phyloP scores from a whole-genome alignment of 495 filamentous ascomycete genomes.

The Aspergillus homomorphus region DNA sequence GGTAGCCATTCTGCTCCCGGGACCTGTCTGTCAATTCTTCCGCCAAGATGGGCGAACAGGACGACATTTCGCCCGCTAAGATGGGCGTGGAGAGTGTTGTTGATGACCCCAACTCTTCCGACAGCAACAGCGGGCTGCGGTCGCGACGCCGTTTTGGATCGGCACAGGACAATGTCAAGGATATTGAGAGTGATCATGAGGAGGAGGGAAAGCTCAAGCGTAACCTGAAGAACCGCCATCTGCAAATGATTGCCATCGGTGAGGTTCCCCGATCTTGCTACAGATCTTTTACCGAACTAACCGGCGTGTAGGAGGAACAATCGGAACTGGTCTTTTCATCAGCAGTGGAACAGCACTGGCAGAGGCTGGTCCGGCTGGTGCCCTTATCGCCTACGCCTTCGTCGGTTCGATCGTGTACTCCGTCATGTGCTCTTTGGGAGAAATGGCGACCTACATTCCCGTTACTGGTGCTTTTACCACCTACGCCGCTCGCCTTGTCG shows the following conservation, averaged over 20 bases:
- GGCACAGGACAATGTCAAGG: background rate
- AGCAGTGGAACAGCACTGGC: conserved; percentile 60
- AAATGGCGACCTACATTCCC: conserved; percentile 55
- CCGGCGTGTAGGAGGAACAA: conserved; percentile 31
- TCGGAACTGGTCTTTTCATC: conserved; percentile 47
- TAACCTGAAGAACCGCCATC: conserved; percentile 61
- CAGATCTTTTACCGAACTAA: conserved; percentile 31
- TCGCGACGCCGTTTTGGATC: background rate
- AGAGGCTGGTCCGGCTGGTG: conserved; percentile 58
- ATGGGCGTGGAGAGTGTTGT: background rate
- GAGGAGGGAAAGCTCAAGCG: conserved; percentile 32
- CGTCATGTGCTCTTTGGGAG: conserved; percentile 56
- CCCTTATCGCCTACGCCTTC: conserved; percentile 62
- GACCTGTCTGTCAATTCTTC: background rate
- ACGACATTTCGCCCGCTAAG: background rate
- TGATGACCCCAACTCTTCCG: background rate
- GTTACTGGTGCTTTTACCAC: conserved; percentile 55
- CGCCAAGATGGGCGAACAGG: background rate
- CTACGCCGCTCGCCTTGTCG: conserved; percentile 55
- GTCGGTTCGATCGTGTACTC: conserved; percentile 62
- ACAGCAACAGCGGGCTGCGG: background rate
- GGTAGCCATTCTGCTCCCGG: background rate
- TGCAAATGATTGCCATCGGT: conserved; percentile 71
- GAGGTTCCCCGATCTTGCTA: conserved; percentile 14
- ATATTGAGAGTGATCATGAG: conserved; percentile 5